phyloP scores from a whole-genome alignment of 306 rosid species.

The Datisca glomerata region DNA sequence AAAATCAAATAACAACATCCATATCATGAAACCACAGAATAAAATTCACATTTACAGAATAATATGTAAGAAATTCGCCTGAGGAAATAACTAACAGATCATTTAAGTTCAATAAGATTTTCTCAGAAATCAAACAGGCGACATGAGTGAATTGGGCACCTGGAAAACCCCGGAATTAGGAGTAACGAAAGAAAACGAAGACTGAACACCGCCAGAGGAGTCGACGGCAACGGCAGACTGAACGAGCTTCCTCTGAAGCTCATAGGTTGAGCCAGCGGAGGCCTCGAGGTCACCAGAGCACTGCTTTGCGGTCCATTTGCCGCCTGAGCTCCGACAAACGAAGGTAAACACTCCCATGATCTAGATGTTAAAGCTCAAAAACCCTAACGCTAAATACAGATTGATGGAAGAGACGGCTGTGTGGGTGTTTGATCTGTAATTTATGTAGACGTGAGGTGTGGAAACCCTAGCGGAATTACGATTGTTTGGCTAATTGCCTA shows the following conservation, averaged over 20 bases:
- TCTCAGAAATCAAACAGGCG: too few relatives aligned
- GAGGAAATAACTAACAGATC: too few relatives aligned
- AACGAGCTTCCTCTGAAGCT: constrained; percentile 72
- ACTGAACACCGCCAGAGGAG: constrained; percentile 61
- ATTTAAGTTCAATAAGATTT: too few relatives aligned
- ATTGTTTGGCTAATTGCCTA: too few relatives aligned
- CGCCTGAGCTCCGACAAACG: constrained; percentile 45
- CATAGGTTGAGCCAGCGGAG: constrained; percentile 43
- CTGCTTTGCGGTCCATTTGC: constrained; percentile 68
- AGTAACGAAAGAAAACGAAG: constrained; percentile 52
- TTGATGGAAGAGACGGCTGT: constrained; percentile 9
- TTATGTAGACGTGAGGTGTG: neutral
- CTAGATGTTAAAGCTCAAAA: neutral
- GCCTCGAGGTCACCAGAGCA: constrained; percentile 62
- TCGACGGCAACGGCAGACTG: constrained; percentile 50
- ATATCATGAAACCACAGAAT: too few relatives aligned
- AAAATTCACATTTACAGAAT: too few relatives aligned
- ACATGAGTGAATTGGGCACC: constrained; percentile 21
- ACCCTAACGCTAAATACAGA: constrained; percentile 2
- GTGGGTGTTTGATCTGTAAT: neutral
- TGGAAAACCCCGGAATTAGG: constrained; percentile 72
- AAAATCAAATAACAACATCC: too few relatives aligned
- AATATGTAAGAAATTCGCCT: too few relatives aligned
- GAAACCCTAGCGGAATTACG: constrained; percentile 9
- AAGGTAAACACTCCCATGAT: constrained; percentile 84